Base-by-base conservation (phyloP, 2,329 filamentous ascomycete species). In the Plenodomus lindquistii region DNA sequence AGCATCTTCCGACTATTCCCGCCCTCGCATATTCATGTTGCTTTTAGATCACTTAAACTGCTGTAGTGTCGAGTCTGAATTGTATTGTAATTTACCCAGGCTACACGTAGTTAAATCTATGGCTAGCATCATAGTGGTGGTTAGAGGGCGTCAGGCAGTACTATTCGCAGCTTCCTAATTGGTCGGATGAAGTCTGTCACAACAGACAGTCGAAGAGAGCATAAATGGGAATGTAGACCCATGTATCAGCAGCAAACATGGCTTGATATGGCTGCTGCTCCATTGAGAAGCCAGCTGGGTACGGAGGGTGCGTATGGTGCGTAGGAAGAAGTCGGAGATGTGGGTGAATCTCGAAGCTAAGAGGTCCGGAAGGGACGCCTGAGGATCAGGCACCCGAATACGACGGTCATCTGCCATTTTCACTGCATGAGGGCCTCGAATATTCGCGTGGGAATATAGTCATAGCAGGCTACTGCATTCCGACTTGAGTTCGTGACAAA, bases 351-450 rank as follows among this genome's bases (percentile, higher is more conserved):
- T 59, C 40, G 40, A 52, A 52, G 49, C 44, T 58, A 34, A 55
- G 45, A 54, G 60, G 52, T 48, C 35, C 39, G 42, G 39, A n/a
- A 42, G 42, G 39, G 45, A 46, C 35, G 53, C 62, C 57, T 53
- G 50, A 44, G 31, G 43, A 40, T 62, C 52, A 66, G 59, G 58
- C 54, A 57, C 49, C 47, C 58, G 54, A 48, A 38, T 59, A 45
- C 59, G 55, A 57, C 37, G 59, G 66, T 69, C 66, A 71, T 64
- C 61, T 70, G 67, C 58, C 50, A 50, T 48, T 46, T 4, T 7
- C 27, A 31, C 15, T 31, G 15, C 27, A 31, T 31, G 9, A 31
- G 27, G 27, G 6, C 4, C 27, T 7, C 9, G 6, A 4, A 11
- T 31, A 31, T 31, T 29, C 22, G 29, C 42, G 37, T 39, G 19